Evolutionary conservation across 768 basidiomycete genomes (phyloP), one percentile per base, ranked within the genome.

Genomic region (Rickenella mellea): DNA sequence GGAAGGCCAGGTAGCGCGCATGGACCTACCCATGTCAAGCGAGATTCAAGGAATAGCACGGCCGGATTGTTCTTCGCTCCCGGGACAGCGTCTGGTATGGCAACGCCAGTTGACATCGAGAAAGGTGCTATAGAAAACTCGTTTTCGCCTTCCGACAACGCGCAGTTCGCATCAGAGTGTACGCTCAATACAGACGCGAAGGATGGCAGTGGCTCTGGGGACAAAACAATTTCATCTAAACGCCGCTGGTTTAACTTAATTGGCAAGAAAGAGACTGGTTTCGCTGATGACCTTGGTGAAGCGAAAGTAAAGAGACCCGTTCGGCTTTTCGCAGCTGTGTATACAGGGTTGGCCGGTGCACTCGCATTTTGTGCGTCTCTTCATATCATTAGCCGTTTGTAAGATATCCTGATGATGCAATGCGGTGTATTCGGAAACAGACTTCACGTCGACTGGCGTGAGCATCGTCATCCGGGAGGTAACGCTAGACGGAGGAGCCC

Each of bases 371-470:
- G 61, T 62, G 46, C 43, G 62, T 53, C 3, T 20, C n/a, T n/a
- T 28, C n/a, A 31, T 15, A 14, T 15, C 14, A 22, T 30, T 44
- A 11, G 11, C 25, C 2, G 2, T 15, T 6, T 32, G 1, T 5
- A 20, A 10, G 12, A 20, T 37, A 20, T 10, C 39, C 11, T 40
- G 22, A 10, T 15, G n/a, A 15, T 22, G 11, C 39, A 7, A 19
- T 8, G 11, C 8, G n/a, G 2, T 33, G 2, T 19, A 28, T 68
- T 4, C 30, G 22, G 60, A 22, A n/a, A 4, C 71, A 50, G 75
- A 80, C 27, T 83, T 84, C 52, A 67, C 82, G 10, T 76, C 78
- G 0, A 80, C 75, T 51, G 78, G 77, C 36, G 33, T 82, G 51
- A 77, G 74, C 47, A 74, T 70, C 4, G 55, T 91, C 27, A 46